A percentile compares a stretch with the other conserved stretches of the same genome.
phyloP scores from a whole-genome alignment of 2,329 filamentous ascomycete species.

The Fusarium sp. region DNA sequence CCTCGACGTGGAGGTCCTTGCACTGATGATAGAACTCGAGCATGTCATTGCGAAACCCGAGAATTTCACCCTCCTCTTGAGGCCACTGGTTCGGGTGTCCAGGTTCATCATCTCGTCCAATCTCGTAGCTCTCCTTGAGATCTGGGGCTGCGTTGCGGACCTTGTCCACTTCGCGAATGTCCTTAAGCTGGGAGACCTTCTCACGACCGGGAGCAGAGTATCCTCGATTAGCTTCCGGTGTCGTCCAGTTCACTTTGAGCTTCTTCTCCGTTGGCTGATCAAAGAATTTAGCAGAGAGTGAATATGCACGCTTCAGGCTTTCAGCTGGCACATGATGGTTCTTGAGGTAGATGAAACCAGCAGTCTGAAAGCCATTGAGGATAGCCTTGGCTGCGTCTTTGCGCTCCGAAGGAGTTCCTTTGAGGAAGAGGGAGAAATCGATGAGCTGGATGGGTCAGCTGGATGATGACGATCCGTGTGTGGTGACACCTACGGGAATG shows the following conservation, averaged over 20 bases:
- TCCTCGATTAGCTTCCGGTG: conserved; percentile 77
- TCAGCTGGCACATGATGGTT: conserved; percentile 77
- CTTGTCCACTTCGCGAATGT: conserved; percentile 67
- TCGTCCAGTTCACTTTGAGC: conserved; percentile 76
- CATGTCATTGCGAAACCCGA: conserved; percentile 79
- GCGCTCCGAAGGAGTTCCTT: conserved; percentile 70
- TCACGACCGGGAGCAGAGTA: conserved; percentile 78
- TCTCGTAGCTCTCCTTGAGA: conserved; percentile 74
- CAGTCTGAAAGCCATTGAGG: conserved; percentile 82
- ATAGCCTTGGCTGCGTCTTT: conserved; percentile 76
- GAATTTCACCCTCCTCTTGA: conserved; percentile 48
- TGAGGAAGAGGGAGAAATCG: conserved; percentile 79
- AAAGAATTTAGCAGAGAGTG: conserved; percentile 78
- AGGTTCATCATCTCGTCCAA: conserved; percentile 69
- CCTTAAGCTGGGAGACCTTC: conserved; percentile 71
- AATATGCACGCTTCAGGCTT: conserved; percentile 72
- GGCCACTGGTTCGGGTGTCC: conserved; percentile 84
- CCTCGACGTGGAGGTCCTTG: conserved; percentile 77
- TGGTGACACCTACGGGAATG: conserved; percentile 60
- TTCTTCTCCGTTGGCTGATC: conserved; percentile 71
- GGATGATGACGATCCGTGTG: background rate
- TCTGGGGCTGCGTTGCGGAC: conserved; percentile 70
- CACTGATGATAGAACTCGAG: conserved; percentile 79
- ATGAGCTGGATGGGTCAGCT: conserved; percentile 38
- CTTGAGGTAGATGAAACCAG: conserved; percentile 90